Conservation (phyloP, 306 rosid species). For the Prosopis cineraria region DNA sequence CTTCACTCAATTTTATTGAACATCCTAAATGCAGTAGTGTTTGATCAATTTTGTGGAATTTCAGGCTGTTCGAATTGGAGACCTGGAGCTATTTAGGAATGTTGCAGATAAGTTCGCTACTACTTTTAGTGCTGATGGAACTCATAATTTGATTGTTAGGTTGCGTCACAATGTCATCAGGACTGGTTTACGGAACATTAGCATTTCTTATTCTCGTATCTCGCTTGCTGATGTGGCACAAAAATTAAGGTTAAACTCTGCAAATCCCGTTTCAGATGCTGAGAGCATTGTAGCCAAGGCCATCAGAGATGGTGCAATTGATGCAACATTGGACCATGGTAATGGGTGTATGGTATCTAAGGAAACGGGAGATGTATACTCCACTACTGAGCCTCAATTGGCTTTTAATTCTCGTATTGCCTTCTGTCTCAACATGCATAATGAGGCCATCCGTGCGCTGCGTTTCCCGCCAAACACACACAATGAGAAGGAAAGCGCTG, state of each 20-base stretch:
- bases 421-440: constrained; percentile 90
- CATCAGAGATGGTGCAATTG: constrained; percentile 82
- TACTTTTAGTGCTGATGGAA: constrained; percentile 71
- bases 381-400: constrained; percentile 83
- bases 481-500: constrained; percentile 46
- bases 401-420: constrained; percentile 94
- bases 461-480: constrained; percentile 61
- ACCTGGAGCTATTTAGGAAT: constrained; percentile 89
- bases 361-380: constrained; percentile 91
- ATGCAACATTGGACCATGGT: constrained; percentile 72
- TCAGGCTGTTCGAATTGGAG: constrained; percentile 99
- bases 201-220: constrained; percentile 93
- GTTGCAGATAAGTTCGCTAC: constrained; percentile 82
- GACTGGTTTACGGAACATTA: constrained; percentile 93
- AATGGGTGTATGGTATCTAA: constrained; percentile 92
- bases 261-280: constrained; percentile 75
- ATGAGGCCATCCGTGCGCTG: constrained; percentile 85
- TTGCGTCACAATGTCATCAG: constrained; percentile 94
- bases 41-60: constrained; percentile 7
- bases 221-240: constrained; percentile 87
- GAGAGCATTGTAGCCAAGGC: constrained; percentile 97
- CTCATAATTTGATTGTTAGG: constrained; percentile 92
- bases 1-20: too few relatives aligned
- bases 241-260: constrained; percentile 83
- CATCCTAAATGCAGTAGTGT: not conserved